Evolutionary conservation across 306 rosid genomes (phyloP).

Genomic region (Pyrus communis): DNA sequence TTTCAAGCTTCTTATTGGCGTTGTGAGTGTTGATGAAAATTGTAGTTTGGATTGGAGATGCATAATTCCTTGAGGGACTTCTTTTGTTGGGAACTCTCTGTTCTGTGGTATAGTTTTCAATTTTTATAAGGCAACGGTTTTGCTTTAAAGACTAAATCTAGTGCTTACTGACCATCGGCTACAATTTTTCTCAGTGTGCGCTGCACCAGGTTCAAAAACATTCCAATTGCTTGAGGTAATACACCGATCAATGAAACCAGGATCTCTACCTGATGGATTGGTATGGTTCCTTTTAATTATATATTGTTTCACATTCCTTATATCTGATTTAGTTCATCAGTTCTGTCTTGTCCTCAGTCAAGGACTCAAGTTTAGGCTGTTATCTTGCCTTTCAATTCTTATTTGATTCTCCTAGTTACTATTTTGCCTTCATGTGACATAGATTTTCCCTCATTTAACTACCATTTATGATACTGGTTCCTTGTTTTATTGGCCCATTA

Average conservation of each 20-base stretch:
- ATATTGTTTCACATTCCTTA: conserved; percentile 4
- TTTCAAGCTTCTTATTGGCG: background rate
- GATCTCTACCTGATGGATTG: conserved; percentile 79
- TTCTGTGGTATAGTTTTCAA: background rate
- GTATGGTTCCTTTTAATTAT: conserved; percentile 37
- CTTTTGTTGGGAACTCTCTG: background rate
- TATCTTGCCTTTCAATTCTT: background rate
- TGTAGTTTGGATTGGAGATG: conserved; percentile 1
- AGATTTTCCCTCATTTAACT: conserved; percentile 7
- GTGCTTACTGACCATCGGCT: conserved; percentile 10
- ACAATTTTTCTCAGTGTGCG: conserved; percentile 65
- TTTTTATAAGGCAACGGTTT: background rate
- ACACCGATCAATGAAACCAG: conserved; percentile 63
- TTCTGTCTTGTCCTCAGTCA: background rate
- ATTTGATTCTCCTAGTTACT: conserved; percentile 11
- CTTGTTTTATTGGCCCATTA: conserved; percentile 3
- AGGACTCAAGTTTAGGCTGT: background rate
- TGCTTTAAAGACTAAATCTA: background rate
- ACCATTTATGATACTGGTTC: conserved; percentile 8
- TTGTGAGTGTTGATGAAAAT: background rate
- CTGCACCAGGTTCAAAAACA: conserved; percentile 99
- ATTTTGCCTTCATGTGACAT: background rate
- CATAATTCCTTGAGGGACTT: background rate
- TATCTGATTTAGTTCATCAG: conserved; percentile 5
- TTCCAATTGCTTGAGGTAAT: conserved; percentile 95